Percentiles rank a stretch among this genome's conserved stretches.
Evolutionary conservation across 1,284 basidiomycete genomes (phyloP).

Genomic region (Sporisorium iseilematis-ciliati): DNA sequence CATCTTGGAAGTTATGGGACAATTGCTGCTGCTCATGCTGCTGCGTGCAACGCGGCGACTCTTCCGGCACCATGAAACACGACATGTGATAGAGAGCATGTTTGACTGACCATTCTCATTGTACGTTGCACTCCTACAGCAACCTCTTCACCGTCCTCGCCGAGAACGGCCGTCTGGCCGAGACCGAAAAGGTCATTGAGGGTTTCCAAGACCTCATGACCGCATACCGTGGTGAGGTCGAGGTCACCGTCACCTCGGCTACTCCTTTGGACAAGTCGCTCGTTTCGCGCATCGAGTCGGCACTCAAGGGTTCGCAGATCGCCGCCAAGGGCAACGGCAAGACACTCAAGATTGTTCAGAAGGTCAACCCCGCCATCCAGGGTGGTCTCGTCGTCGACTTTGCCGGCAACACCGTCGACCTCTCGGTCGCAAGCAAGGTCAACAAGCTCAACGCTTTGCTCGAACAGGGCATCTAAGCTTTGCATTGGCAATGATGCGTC

Average conservation of each 20-base stretch:
- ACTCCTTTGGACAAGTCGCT: conserved; percentile 67
- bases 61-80: neutral
- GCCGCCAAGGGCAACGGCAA: conserved; percentile 63
- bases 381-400: conserved; percentile 92
- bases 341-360: conserved; percentile 66
- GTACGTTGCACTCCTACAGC: conserved; percentile 21
- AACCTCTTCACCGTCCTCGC: conserved; percentile 92
- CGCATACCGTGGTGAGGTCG: conserved; percentile 91
- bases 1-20: neutral
- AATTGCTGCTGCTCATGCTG: conserved; percentile 1
- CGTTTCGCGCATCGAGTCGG: conserved; percentile 64
- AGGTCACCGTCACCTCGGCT: conserved; percentile 84
- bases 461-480: conserved; percentile 44
- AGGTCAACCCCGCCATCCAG: conserved; percentile 67
- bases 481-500: too few species aligned
- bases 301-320: conserved; percentile 65
- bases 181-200: conserved; percentile 87
- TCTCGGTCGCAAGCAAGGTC: conserved; percentile 91
- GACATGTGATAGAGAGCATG: neutral
- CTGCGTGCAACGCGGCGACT: conserved; percentile 1
- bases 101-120: conserved; percentile 1
- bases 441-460: conserved; percentile 93
- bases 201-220: conserved; percentile 91
- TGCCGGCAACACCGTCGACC: conserved; percentile 96
- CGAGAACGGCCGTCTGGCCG: conserved; percentile 89